phyloP scores from a whole-genome alignment of 2,329 filamentous ascomycete genomes.

The Fusarium graminum region DNA sequence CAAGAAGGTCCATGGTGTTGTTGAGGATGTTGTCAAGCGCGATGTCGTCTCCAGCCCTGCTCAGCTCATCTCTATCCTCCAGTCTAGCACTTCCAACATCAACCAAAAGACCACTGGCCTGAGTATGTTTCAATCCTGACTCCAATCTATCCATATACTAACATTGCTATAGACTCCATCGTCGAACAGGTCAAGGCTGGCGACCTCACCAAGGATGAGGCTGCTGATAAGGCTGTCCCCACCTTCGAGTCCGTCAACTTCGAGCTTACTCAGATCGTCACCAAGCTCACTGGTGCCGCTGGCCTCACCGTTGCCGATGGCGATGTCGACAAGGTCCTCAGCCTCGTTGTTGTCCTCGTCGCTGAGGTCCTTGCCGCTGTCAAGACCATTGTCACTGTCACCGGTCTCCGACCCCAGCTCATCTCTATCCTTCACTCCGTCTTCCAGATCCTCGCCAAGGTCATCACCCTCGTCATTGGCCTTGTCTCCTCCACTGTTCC shows the following conservation, averaged over 20 bases:
- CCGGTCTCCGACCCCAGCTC: slow-evolving; percentile 46
- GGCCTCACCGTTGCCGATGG: slow-evolving; percentile 39
- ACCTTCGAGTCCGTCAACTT: slow-evolving; percentile 38
- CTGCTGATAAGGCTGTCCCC: slow-evolving; percentile 24
- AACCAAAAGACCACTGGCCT: slow-evolving; percentile 26
- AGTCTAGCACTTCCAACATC: slow-evolving; percentile 7
- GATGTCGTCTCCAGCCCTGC: slow-evolving; percentile 1
- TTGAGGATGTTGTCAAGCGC: slow-evolving; percentile 13
- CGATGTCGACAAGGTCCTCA: slow-evolving; percentile 47
- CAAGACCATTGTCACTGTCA: slow-evolving; percentile 41
- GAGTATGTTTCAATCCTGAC: background rate
- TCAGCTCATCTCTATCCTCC: slow-evolving; percentile 20
- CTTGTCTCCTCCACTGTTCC: slow-evolving; percentile 45
- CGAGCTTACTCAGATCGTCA: slow-evolving; percentile 45
- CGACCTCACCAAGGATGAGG: slow-evolving; percentile 42
- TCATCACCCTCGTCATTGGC: slow-evolving; percentile 45
- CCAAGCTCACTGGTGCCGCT: slow-evolving; percentile 40
- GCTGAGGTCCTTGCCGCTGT: slow-evolving; percentile 42
- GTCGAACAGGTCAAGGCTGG: slow-evolving; percentile 42
- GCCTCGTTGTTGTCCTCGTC: slow-evolving; percentile 41
- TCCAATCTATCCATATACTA: background rate
- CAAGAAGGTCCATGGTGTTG: background rate
- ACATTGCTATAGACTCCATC: slow-evolving; percentile 24
- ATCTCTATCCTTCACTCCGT: slow-evolving; percentile 48
- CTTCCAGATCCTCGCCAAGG: slow-evolving; percentile 46